Conservation (phyloP, 306 rosid species). For the Hippophae gyantsensis region DNA sequence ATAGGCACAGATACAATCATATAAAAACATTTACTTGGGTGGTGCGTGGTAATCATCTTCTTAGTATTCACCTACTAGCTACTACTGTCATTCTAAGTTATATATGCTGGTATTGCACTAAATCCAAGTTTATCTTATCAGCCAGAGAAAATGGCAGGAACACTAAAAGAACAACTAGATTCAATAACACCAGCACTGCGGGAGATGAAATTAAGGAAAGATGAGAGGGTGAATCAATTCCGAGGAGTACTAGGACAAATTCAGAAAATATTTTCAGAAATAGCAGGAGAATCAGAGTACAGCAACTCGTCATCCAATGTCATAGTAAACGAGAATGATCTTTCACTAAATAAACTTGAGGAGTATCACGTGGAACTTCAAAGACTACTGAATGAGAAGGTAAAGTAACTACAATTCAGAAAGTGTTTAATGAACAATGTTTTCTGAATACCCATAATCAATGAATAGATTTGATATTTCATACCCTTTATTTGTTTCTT, state of each 20-base stretch:
- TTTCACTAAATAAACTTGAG: conserved; percentile 75
- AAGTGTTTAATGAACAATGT: conserved; percentile 7
- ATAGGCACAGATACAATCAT: too few relatives aligned
- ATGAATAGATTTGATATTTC: conserved; percentile 3
- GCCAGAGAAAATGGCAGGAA: conserved; percentile 88
- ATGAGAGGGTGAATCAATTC: conserved; percentile 77
- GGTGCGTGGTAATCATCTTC: too few relatives aligned
- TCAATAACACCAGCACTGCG: conserved; percentile 78
- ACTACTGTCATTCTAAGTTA: too few relatives aligned
- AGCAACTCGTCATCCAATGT: conserved; percentile 30
- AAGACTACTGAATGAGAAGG: conserved; percentile 73
- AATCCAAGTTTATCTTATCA: conserved; percentile 24
- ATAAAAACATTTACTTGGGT: too few relatives aligned
- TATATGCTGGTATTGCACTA: too few relatives aligned
- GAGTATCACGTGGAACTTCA: conserved; percentile 74
- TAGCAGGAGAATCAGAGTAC: conserved; percentile 50
- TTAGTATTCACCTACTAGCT: too few relatives aligned
- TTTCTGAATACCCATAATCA: background rate
- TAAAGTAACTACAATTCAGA: conserved; percentile 23
- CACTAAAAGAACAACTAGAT: conserved; percentile 85
- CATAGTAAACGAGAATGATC: conserved; percentile 70
- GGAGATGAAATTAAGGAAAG: conserved; percentile 79
- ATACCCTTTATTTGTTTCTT: conserved; percentile 15
- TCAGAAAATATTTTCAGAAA: conserved; percentile 77
- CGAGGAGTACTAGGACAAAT: conserved; percentile 60